A percentile compares a stretch with the other conserved stretches of the same genome.
These are phyloP conservation scores for Cutaneotrichosporon cavernicola DNA, from an alignment of 1,284 basidiomycete species.

Conservation along the genomic window DNA sequence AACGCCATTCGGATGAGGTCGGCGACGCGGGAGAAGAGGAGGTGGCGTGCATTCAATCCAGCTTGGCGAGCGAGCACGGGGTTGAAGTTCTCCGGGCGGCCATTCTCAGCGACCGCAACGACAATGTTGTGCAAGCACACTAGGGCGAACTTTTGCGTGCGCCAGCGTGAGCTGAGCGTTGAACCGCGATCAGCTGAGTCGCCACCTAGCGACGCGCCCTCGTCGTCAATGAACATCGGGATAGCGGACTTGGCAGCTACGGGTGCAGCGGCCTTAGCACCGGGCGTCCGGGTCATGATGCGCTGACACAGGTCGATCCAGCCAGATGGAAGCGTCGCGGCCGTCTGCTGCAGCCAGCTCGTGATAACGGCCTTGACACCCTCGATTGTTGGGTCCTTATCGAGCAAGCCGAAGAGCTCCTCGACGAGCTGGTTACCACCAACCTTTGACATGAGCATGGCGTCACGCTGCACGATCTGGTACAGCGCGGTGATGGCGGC, in stretches of 20 bases:
- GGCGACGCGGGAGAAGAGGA: constrained; percentile 49
- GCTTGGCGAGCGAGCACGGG: constrained; percentile 60
- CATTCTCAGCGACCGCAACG: constrained; percentile 67
- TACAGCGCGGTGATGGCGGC: constrained; percentile 94
- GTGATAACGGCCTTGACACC: constrained; percentile 89
- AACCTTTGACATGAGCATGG: constrained; percentile 82
- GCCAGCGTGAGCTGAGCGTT: constrained; percentile 78
- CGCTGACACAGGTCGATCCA: constrained; percentile 98
- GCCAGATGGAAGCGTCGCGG: constrained; percentile 84
- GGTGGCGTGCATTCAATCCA: constrained; percentile 39
- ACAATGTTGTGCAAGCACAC: constrained; percentile 91
- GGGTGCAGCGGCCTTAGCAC: constrained; percentile 51
- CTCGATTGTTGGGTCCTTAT: constrained; percentile 87
- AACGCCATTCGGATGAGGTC: constrained; percentile 98
- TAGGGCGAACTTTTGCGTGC: constrained; percentile 93
- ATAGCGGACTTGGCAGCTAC: not conserved
- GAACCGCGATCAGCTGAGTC: constrained; percentile 47
- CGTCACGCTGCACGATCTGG: constrained; percentile 95
- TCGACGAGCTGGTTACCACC: constrained; percentile 93
- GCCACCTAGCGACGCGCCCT: constrained; percentile 78
- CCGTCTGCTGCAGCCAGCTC: constrained; percentile 95
- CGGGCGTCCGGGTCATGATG: constrained; percentile 79
- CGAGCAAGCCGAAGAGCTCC: constrained; percentile 89
- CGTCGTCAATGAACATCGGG: constrained; percentile 70
- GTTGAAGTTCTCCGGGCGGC: constrained; percentile 78